These are phyloP conservation scores for Ambrosia trifida DNA, from an alignment of 129 eudicot species.

Conservation along the genomic window DNA sequence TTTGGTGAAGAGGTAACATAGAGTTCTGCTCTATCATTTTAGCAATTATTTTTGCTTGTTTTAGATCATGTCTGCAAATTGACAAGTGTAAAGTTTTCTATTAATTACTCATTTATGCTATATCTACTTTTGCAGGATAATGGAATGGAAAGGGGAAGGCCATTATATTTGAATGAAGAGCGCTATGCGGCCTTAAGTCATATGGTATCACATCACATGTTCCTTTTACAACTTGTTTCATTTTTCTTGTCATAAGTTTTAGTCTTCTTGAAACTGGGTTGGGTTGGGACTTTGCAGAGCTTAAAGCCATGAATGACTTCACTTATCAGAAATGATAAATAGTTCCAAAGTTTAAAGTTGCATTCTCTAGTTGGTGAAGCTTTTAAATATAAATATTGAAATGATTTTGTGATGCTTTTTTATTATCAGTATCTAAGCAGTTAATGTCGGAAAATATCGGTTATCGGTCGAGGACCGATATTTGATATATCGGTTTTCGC, in stretches of 20 bases:
- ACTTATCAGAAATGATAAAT: no score
- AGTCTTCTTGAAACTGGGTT: no score
- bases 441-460: no score
- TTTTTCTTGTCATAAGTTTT: no score
- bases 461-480: no score
- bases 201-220: constrained; percentile 55
- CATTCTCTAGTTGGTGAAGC: no score
- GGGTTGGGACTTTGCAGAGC: no score
- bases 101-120: not conserved
- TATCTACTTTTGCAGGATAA: constrained; percentile 55
- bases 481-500: no score
- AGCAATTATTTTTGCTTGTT: not conserved
- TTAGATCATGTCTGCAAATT: not conserved
- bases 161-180: constrained; percentile 79
- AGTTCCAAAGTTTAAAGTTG: no score
- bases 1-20: constrained; percentile 92
- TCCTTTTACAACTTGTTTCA: not conserved
- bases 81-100: constrained; percentile 1
- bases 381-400: no score
- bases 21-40: not conserved
- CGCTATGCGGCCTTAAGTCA: constrained; percentile 86
- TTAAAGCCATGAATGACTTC: no score
- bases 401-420: no score
- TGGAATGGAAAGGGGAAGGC: constrained; percentile 90
- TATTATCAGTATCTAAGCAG: not conserved